These are phyloP conservation scores for Plectosphaerella sp. DNA, from an alignment of 2,329 filamentous ascomycete genomes.

Conservation along the genomic window DNA sequence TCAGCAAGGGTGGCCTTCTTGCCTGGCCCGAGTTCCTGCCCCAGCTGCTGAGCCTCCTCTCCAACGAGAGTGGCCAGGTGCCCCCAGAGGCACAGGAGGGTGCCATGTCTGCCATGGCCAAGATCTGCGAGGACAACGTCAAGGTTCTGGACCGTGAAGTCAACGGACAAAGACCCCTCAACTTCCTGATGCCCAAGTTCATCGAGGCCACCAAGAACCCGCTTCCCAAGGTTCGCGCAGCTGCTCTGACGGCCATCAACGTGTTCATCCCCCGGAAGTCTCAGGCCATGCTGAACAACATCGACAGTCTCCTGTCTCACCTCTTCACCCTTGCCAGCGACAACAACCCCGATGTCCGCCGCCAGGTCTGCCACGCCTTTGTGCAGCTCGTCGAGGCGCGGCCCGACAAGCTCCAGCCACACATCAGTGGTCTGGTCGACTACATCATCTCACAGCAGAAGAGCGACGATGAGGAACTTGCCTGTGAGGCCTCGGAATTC, in stretches of 20 bases:
- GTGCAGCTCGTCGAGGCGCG: constrained; percentile 87
- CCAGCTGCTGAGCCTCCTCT: constrained; percentile 73
- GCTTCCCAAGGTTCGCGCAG: constrained; percentile 71
- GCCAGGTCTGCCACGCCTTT: constrained; percentile 90
- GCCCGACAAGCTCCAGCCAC: constrained; percentile 84
- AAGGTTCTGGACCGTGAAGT: constrained; percentile 83
- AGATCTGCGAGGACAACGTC: constrained; percentile 96
- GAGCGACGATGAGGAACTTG: constrained; percentile 81
- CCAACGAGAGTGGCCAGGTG: constrained; percentile 65
- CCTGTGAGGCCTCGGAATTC: constrained; percentile 93
- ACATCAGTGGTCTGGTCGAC: constrained; percentile 82
- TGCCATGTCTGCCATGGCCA: constrained; percentile 86
- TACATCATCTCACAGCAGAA: constrained; percentile 91
- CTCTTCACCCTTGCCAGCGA: constrained; percentile 81
- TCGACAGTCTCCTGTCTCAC: constrained; percentile 77
- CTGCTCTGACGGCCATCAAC: constrained; percentile 82
- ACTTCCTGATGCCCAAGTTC: constrained; percentile 84
- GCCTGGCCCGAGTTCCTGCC: constrained; percentile 89
- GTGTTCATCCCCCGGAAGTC: constrained; percentile 85
- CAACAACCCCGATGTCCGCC: constrained; percentile 73
- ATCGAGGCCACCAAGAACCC: constrained; percentile 79
- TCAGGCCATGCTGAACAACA: constrained; percentile 71
- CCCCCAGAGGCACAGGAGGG: constrained; percentile 78
- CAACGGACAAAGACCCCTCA: constrained; percentile 81
- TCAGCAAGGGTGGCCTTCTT: constrained; percentile 77